phyloP scores from a whole-genome alignment of 345 rosid genomes.

The Camelina laxa region DNA sequence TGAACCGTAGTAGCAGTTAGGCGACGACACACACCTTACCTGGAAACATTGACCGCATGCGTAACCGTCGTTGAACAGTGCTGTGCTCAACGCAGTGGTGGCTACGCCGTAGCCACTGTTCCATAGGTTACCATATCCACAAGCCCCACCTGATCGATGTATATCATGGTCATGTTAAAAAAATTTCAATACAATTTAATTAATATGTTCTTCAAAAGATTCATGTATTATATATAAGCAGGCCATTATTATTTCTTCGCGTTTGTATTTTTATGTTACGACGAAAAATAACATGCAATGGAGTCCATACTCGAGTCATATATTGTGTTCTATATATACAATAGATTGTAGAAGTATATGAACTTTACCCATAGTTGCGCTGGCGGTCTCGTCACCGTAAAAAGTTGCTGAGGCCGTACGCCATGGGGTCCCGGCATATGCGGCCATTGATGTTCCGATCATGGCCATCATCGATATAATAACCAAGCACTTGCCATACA shows the following conservation, averaged over 20 bases:
- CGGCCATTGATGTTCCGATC: slow-evolving; percentile 22
- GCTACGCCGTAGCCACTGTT: slow-evolving; percentile 66
- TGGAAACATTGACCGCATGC: slow-evolving; percentile 82
- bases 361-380: slow-evolving; percentile 64
- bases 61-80: slow-evolving; percentile 71
- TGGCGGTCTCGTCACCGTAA: slow-evolving; percentile 67
- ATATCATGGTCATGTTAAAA: slow-evolving; percentile 5
- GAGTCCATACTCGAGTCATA: neutral
- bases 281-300: neutral
- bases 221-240: neutral
- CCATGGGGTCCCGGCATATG: slow-evolving; percentile 58
- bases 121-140: slow-evolving; percentile 80
- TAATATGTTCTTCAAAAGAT: neutral
- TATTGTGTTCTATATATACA: neutral
- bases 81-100: slow-evolving; percentile 75
- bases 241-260: neutral
- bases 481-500: slow-evolving; percentile 38
- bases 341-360: neutral
- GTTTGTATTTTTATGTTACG: neutral
- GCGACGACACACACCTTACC: slow-evolving; percentile 62
- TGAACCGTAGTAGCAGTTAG: slow-evolving; percentile 51
- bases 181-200: neutral
- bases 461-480: slow-evolving; percentile 33
- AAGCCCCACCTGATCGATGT: slow-evolving; percentile 70
- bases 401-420: slow-evolving; percentile 62